A percentile compares a stretch with the other conserved stretches of the same genome.
These are phyloP conservation scores for Solanum corneliomulleri DNA, from an alignment of 257 asterid species.

Conservation along the genomic window DNA sequence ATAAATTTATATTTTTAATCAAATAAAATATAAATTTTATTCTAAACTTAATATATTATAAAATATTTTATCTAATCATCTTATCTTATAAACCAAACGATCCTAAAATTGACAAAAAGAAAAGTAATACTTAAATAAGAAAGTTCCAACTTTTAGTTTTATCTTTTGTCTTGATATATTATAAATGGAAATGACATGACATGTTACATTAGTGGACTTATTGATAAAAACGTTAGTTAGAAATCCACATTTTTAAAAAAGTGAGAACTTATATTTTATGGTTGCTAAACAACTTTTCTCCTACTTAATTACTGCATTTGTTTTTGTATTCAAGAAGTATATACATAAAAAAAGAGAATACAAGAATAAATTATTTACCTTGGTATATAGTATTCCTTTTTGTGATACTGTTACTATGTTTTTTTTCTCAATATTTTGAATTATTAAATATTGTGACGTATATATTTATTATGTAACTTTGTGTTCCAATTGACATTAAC, in stretches of 20 bases:
- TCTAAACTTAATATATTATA: background rate
- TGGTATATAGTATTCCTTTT: background rate
- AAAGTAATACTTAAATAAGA: background rate
- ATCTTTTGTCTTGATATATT: background rate
- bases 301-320: background rate
- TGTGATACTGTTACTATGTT: background rate
- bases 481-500: background rate
- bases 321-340: background rate
- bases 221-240: background rate
- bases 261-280: background rate
- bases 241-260: no score
- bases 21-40: background rate
- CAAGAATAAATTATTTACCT: background rate
- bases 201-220: background rate
- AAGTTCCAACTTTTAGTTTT: background rate
- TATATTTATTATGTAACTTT: no score
- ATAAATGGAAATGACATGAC: background rate
- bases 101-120: background rate
- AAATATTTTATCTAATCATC: background rate
- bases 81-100: background rate
- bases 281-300: background rate
- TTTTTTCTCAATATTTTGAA: no score
- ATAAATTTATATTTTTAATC: no score
- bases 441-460: no score
- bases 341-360: background rate